Percentiles rank a stretch among this genome's conserved stretches.
phyloP scores from a whole-genome alignment of 2,329 filamentous ascomycete species.

The Biscogniauxia marginata region DNA sequence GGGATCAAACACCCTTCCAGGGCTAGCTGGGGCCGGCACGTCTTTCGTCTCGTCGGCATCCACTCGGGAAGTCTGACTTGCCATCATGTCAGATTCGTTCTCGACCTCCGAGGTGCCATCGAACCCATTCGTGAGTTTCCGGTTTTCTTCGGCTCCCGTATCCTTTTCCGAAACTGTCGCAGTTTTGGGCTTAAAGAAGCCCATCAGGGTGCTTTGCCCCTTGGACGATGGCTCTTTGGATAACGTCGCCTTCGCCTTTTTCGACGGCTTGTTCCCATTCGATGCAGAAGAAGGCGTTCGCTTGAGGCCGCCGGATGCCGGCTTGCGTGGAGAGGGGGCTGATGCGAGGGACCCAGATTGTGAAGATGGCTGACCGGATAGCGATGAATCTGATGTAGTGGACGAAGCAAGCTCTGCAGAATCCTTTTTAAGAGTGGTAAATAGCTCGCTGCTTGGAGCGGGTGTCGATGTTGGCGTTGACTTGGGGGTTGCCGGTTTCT shows the following conservation, averaged over 20 bases:
- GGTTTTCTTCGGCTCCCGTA: constrained; percentile 8
- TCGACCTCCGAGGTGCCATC: constrained; percentile 15
- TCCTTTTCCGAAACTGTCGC: constrained; percentile 17
- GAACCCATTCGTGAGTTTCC: constrained; percentile 2
- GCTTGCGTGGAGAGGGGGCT: constrained; percentile 18
- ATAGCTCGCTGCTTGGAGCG: constrained; percentile 1
- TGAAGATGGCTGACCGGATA: constrained; percentile 16
- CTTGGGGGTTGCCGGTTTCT: constrained; percentile 42
- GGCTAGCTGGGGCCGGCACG: background rate
- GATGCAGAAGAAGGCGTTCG: constrained; percentile 23
- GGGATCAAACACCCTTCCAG: constrained; percentile 59
- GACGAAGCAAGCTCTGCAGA: constrained; percentile 3
- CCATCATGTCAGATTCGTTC: background rate
- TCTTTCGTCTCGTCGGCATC: constrained; percentile 7
- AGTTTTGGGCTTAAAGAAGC: constrained; percentile 72
- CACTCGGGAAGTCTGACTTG: background rate
- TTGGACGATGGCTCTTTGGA: constrained; percentile 35
- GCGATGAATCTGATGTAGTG: constrained; percentile 7
- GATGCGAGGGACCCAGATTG: constrained; percentile 13
- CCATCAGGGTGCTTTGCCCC: constrained; percentile 62
- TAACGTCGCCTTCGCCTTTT: constrained; percentile 37
- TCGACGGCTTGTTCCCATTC: constrained; percentile 32
- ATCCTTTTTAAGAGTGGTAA: constrained; percentile 5
- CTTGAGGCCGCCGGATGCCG: constrained; percentile 25
- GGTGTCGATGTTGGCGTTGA: constrained; percentile 4